Percentiles rank a stretch among this genome's conserved stretches.
phyloP scores from a whole-genome alignment of 768 basidiomycete species.

The Leccinum truebloodii region DNA sequence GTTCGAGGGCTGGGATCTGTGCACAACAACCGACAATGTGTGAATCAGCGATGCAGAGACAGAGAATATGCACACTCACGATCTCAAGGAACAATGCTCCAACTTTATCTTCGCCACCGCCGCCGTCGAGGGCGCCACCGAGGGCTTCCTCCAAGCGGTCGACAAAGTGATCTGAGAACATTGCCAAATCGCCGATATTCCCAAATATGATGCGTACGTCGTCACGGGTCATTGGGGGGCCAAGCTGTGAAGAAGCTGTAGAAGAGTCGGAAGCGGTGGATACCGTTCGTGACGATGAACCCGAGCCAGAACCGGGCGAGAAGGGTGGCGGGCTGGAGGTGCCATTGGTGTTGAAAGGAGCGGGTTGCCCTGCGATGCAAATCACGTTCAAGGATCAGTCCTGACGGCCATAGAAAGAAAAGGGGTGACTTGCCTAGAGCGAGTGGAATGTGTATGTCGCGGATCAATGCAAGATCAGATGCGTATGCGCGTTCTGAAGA shows the following conservation, averaged over 20 bases:
- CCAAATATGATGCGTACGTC: constrained; percentile 74
- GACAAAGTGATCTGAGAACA: constrained; percentile 67
- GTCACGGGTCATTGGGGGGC: constrained; percentile 67
- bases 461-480: constrained; percentile 76
- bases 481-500: constrained; percentile 82
- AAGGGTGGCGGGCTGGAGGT: constrained; percentile 28
- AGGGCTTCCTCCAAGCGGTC: constrained; percentile 66
- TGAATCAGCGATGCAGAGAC: background rate
- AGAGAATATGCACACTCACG: constrained; percentile 44
- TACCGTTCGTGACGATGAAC: constrained; percentile 41
- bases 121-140: constrained; percentile 60
- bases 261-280: constrained; percentile 50
- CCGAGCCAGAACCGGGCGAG: constrained; percentile 37
- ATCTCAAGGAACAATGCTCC: constrained; percentile 69
- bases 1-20: constrained; percentile 70
- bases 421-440: constrained; percentile 59
- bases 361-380: constrained; percentile 38
- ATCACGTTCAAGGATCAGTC: constrained; percentile 13
- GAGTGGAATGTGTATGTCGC: constrained; percentile 76
- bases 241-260: constrained; percentile 48
- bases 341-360: constrained; percentile 36
- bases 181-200: constrained; percentile 74
- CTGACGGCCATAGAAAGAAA: background rate
- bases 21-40: background rate
- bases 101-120: constrained; percentile 68